Percentiles rank a stretch among this genome's conserved stretches.
These are phyloP conservation scores for Botrytis medusae DNA, from an alignment of 2,329 filamentous ascomycete species.

Conservation along the genomic window DNA sequence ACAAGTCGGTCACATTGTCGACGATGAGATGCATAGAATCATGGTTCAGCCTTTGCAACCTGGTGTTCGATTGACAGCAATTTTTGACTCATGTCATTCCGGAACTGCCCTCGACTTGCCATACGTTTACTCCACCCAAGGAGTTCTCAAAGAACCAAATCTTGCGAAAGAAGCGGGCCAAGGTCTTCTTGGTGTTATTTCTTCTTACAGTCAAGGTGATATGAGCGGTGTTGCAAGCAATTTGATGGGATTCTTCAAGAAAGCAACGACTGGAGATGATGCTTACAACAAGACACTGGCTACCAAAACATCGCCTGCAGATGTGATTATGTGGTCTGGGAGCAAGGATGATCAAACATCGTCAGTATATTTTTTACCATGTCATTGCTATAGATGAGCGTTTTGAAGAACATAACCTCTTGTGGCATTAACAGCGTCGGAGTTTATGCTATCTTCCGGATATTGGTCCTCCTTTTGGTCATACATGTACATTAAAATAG, in stretches of 20 bases:
- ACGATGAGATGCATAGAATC: conserved; percentile 78
- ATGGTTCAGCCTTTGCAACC: conserved; percentile 75
- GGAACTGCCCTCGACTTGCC: conserved; percentile 65
- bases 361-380: conserved; percentile 54
- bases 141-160: conserved; percentile 67
- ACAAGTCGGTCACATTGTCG: conserved; percentile 76
- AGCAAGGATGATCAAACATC: conserved; percentile 95
- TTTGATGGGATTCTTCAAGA: conserved; percentile 84
- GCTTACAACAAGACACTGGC: conserved; percentile 77
- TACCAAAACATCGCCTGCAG: conserved; percentile 90
- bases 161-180: conserved; percentile 67
- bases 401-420: conserved; percentile 49
- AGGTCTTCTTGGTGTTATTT: conserved; percentile 59
- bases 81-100: conserved; percentile 69
- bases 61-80: conserved; percentile 75
- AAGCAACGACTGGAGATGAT: conserved; percentile 75
- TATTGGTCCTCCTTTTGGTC: conserved; percentile 28
- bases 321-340: conserved; percentile 97
- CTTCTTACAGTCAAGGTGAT: conserved; percentile 73
- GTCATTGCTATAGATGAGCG: conserved; percentile 61
- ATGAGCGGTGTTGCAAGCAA: conserved; percentile 76
- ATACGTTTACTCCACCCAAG: conserved; percentile 69
- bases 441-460: conserved; percentile 28
- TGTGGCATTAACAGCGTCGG: conserved; percentile 42
- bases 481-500: conserved; percentile 23